Evolutionary conservation across 106 monocot species (phyloP).

Genomic region (Dioscorea alata): DNA sequence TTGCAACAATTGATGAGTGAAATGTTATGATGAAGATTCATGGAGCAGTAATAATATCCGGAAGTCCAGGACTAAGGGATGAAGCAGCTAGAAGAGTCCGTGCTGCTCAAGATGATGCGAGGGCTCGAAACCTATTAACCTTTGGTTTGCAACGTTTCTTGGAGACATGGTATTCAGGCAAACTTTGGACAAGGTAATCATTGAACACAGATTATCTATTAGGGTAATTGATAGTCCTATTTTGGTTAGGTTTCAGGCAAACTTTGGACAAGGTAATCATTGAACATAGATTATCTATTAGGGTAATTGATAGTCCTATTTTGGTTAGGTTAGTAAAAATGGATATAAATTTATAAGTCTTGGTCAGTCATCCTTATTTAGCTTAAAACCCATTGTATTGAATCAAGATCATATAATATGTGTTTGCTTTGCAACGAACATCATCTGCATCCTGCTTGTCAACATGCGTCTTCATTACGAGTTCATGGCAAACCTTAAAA

Average conservation of each 20-base stretch:
- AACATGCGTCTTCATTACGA: no score
- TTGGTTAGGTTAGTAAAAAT: no score
- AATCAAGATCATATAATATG: no score
- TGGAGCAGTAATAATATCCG: slow-evolving; percentile 82
- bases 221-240: no score
- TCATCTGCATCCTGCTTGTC: no score
- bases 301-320: no score
- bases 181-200: slow-evolving; percentile 78
- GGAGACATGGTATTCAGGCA: slow-evolving; percentile 66
- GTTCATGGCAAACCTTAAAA: no score
- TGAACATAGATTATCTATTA: neutral
- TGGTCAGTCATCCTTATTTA: no score
- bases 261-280: slow-evolving; percentile 77
- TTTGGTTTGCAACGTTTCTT: slow-evolving; percentile 60
- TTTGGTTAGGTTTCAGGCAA: slow-evolving; percentile 10
- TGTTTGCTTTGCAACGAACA: no score
- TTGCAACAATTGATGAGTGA: neutral
- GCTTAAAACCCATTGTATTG: no score
- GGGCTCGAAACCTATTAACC: slow-evolving; percentile 48
- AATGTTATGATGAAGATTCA: slow-evolving; percentile 31
- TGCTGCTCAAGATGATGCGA: slow-evolving; percentile 60
- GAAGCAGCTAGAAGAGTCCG: slow-evolving; percentile 45
- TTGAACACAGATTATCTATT: neutral
- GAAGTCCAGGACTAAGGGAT: slow-evolving; percentile 85
- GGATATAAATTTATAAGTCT: no score